Evolutionary conservation across 2,329 filamentous ascomycete genomes (phyloP), one percentile per base, ranked within the genome.

Genomic region (Basipetospora sp.): DNA sequence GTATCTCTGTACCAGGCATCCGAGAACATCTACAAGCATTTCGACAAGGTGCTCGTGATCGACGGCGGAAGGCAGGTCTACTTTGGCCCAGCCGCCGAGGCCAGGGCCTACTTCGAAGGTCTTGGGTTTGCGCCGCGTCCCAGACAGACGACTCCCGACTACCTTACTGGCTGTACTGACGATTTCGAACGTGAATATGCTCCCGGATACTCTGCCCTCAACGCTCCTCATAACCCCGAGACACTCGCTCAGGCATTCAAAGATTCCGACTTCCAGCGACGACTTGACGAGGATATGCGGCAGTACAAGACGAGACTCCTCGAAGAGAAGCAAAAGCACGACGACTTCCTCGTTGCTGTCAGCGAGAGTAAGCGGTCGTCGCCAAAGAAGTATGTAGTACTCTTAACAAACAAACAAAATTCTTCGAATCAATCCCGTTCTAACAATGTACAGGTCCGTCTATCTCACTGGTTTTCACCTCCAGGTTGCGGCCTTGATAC

Each of bases 1-100:
- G 83, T 92, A 2, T 85, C 84, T 0, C 63, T 93, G 0, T 93
- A 92, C 54, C 84, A 92, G 52, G 83, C 82, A 0, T 85, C 79
- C 0, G 81, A 90, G 56, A 85, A 75, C 48, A 84, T 88, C 43
- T 87, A 83, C 58, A 66, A 66, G 16, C 72, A 77, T 25, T 87
- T 88, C 43, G 83, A 92, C 62, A 90, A 88, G 55, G 82, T 90
- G 10, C 62, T 92, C 49, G 79, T 87, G 26, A 81, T 90, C 39
- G 80, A 87, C 43, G 69, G 72, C 29, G 83, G 83, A 2, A 71
- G 69, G 19, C 77, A 86, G 52, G 79, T 83, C 25, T 90, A 76
- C 58, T 86, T 82, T 42, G 83, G 83, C 1, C 77, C 77, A 0
- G 60, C 71, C 0, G 56, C 65, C 2, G 71, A 81, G 44, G 83